Evolutionary conservation across 2,329 filamentous ascomycete species (phyloP), one percentile per base, ranked within the genome.

Genomic region (Diaporthe vaccinii): DNA sequence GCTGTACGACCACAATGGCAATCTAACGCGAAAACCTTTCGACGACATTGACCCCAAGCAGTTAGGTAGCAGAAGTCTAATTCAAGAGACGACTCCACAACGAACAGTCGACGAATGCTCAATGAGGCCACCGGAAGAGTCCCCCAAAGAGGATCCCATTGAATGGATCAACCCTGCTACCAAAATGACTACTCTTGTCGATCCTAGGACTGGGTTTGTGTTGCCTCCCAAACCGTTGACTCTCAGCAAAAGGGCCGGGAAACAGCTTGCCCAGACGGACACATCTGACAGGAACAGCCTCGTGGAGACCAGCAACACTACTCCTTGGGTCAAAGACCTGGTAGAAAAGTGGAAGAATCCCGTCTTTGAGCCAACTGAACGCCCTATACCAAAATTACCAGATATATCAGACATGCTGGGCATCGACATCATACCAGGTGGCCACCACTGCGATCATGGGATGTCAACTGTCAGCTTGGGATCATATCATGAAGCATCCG

Each of bases 341-440:
- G 83, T 95, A 1, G 82, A 87, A 49, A 86, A 86, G 12, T 98
- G 95, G 94, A 84, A 93, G 12, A 98, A 96, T 75, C 94, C 95
- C 0, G 86, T 94, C 0, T 98, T 97, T 81, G 84, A 88, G n/a
- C 80, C 82, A 4, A 82, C 82, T 0, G 85, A 91, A 72, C 78
- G 82, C 2, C 78, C 82, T 0, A 87, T 92, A 31, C 89, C 88
- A 7, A 83, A 81, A 5, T 73, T 87, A 0, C 79, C 82, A 1
- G 80, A 81, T 70, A 78, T 82, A 22, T 82, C 84, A 51, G 82
- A 84, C 25, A 62, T 74, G 12, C 69, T 80, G 62, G 62, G 79
- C 58, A 9, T 82, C 77, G 12, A 79, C 79, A 22, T 44, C 17
- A 75, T 80, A 49, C 25, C 67, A 39, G 55, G 71, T 4, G 68